Base-by-base conservation (phyloP, 208 protist species). In the Porcisia hertigi region DNA sequence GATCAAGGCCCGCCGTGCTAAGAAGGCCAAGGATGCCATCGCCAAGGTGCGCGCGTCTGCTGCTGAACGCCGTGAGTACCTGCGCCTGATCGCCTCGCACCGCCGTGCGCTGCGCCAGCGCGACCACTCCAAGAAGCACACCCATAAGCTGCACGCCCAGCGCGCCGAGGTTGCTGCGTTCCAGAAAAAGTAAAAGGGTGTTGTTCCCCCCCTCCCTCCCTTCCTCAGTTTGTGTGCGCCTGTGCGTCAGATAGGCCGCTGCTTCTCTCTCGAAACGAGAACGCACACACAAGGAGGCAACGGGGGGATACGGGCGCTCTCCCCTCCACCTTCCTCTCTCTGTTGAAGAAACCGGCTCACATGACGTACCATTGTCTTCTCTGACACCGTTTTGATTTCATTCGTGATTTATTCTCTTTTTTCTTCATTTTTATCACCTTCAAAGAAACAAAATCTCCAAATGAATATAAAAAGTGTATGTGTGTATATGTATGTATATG, bases 41-140 rank as follows among this genome's bases (percentile, higher is more conserved):
- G 86, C 71, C 70, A 88, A 90, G 81, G 86, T 94, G 47, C 87
- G 82, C 76, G 85, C 84, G 82, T 92, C 88, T 67, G 88, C 89
- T 23, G 89, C 85, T 69, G 87, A 93, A 76, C 92, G 92, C 80
- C 89, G 87, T 71, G 81, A 64, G 76, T 88, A 82, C 77, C 84
- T 88, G 71, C 72, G 75, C 75, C 55, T 74, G 16, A 81, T 88
- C 73, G 84, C 84, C 65, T 78, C 84, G 23, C 70, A 88, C 75
- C 88, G 90, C 82, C 88, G 86, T 66, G 83, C 92, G 45, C 81
- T 83, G 78, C 90, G 92, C 77, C 89, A 96, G 90, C 92, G 90
- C 80, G 86, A 84, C 69, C 76, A 88, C 70, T 78, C 90, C 59
- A 82, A 79, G 69, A 84, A 83, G 75, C 90, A 95, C 86, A 73